Base-by-base conservation (phyloP, 2,329 filamentous ascomycete genomes). In the Beauveria medogensis region DNA sequence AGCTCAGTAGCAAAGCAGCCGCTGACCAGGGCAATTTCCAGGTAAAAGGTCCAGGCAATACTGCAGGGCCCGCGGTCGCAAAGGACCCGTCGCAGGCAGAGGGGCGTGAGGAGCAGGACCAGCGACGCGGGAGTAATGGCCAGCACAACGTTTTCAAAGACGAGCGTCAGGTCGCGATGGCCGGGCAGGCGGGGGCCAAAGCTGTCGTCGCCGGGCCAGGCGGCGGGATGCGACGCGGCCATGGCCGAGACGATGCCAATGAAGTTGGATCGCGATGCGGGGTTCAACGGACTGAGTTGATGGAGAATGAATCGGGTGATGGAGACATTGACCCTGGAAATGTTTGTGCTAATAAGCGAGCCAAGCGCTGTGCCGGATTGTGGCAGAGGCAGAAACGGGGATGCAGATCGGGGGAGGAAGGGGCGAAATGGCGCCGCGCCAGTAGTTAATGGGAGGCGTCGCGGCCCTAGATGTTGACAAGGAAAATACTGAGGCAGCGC, bases 71-170 rank as follows among this genome's bases (percentile, higher is more conserved):
- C 10, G 2, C 10, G 18, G 10, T 22, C 40, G 9, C 16, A 18
- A n/a, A 47, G 4, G 3, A 24, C 14, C 7, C 24, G 22, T 30
- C 5, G 18, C 24, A 43, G 18, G 2, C 3, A 46, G 3, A 34
- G 18, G 2, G 54, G 46, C 26, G 34, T 43, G 4, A 46, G 9
- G 5, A 59, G 34, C 6, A 59, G 22, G 10, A 22, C 24, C 5
- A 37, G 8, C 0, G 18, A 16, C 5, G 41, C 41, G 18, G 52
- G 59, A 4, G 51, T 16, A 14, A 60, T 51, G 43, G 20, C 44
- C 34, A 60, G 26, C 6, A 51, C 16, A 37, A 55, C 37, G 22
- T 55, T 37, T 24, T 60, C 59, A 50, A 60, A 60, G 20, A n/a
- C 22, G 9, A 60, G 59, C 24, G 59, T 54, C 3, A 47, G 43